Percentiles rank a stretch among this genome's conserved stretches.
Evolutionary conservation across 176 grass and related monocot genomes (phyloP).

Genomic region (Stipa capillata): DNA sequence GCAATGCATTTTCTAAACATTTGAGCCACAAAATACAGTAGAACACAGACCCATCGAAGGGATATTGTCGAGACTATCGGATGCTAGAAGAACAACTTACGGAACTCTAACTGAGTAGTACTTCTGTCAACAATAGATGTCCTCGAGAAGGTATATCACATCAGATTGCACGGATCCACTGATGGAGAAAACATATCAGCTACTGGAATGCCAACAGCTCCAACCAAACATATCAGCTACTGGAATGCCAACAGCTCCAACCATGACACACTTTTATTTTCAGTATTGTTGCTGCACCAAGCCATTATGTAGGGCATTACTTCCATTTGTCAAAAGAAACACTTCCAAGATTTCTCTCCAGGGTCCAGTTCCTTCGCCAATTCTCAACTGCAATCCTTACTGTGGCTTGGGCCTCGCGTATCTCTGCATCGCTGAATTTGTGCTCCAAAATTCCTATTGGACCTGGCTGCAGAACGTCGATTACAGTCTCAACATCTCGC

Average conservation of each 20-base stretch:
- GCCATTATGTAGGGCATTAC: background rate
- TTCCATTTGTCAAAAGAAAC: constrained; percentile 22
- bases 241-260: background rate
- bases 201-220: background rate
- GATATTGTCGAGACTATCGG: background rate
- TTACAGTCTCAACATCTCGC: constrained; percentile 83
- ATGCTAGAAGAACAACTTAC: background rate
- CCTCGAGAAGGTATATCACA: background rate
- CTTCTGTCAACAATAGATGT: background rate
- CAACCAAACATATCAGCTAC: background rate
- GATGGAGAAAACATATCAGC: background rate
- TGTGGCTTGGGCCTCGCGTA: constrained; percentile 42
- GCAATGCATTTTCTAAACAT: background rate
- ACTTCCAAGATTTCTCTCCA: constrained; percentile 30
- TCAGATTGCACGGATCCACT: background rate
- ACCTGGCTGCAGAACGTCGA: constrained; percentile 71
- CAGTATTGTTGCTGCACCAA: background rate
- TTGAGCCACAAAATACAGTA: background rate
- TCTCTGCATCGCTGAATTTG: constrained; percentile 60
- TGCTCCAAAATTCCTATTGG: constrained; percentile 83
- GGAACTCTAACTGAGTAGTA: background rate
- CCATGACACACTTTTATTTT: background rate
- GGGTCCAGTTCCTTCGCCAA: constrained; percentile 42
- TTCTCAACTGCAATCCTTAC: constrained; percentile 56
- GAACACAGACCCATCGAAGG: background rate